Conservation (phyloP, 177 flowering plant genomes). For the Vitis hybrid region DNA sequence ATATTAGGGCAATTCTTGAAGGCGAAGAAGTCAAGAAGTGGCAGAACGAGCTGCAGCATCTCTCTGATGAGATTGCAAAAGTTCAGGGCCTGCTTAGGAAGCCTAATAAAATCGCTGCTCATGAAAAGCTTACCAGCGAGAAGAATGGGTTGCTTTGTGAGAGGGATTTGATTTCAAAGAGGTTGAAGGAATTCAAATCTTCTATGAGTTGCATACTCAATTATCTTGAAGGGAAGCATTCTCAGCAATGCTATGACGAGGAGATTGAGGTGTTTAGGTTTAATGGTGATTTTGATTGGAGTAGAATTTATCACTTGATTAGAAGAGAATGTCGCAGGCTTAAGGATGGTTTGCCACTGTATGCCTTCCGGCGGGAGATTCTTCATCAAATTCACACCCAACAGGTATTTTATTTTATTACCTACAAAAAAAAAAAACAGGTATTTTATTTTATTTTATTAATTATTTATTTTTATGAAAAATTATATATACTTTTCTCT, state of each 20-base stretch:
- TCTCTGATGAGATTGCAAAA: conserved; percentile 25
- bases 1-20: conserved; percentile 25
- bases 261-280: conserved; percentile 27
- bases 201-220: conserved; percentile 54
- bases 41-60: conserved; percentile 24
- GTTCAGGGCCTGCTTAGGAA: conserved; percentile 15
- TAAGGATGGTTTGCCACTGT: conserved; percentile 73
- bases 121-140: conserved; percentile 21
- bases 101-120: not conserved
- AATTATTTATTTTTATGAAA: not conserved
- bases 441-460: conserved; percentile 21
- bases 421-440: conserved; percentile 34
- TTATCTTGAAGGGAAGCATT: conserved; percentile 31
- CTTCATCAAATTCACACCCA: conserved; percentile 37
- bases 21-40: conserved; percentile 46
- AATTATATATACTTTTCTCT: too few relatives aligned
- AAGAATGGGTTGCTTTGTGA: conserved; percentile 42
- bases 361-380: conserved; percentile 49
- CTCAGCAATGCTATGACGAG: conserved; percentile 9
- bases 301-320: conserved; percentile 38
- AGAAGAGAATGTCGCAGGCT: conserved; percentile 60
- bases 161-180: conserved; percentile 39
- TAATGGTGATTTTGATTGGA: conserved; percentile 37
- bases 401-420: conserved; percentile 44
- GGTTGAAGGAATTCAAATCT: conserved; percentile 59